A percentile compares a stretch with the other conserved stretches of the same genome.
phyloP scores from a whole-genome alignment of 169 alveolate species.

The Besnoitia besnoiti region DNA sequence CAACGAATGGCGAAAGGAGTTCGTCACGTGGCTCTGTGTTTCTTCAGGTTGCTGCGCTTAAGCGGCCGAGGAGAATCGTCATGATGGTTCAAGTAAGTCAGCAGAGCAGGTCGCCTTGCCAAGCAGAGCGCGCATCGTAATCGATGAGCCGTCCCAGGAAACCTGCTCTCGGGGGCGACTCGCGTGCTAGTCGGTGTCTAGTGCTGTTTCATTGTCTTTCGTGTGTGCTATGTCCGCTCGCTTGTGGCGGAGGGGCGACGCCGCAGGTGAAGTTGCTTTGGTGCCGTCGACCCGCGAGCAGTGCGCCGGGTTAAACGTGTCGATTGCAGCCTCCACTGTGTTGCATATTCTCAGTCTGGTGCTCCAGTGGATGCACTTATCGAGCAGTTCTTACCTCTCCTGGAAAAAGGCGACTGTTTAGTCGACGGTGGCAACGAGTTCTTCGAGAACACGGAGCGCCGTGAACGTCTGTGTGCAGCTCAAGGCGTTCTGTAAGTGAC shows the following conservation, averaged over 20 bases:
- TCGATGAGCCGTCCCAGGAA: background rate
- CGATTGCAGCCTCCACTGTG: no score
- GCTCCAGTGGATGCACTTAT: constrained; percentile 77
- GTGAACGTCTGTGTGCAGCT: constrained; percentile 70
- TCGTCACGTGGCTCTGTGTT: no score
- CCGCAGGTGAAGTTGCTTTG: no score
- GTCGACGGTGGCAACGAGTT: constrained; percentile 89
- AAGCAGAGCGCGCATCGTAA: background rate
- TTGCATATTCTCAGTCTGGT: constrained; percentile 72
- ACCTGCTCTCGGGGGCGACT: background rate
- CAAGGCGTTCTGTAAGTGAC: constrained; percentile 67
- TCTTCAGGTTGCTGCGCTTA: constrained; percentile 72
- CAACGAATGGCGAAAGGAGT: no score
- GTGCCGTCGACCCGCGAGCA: no score
- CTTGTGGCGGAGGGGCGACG: no score
- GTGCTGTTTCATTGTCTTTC: no score
- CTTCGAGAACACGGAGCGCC: constrained; percentile 81
- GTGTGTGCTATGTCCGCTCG: no score
- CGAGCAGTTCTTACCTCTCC: constrained; percentile 68
- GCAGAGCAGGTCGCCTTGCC: background rate
- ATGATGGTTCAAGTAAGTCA: constrained; percentile 79
- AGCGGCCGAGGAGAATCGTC: constrained; percentile 79
- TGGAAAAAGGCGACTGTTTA: constrained; percentile 77
- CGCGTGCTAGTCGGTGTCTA: no score
- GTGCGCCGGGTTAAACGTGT: no score